Conservation (phyloP, 371 early-diverging fungal genomes). For the Mucor indicus region DNA sequence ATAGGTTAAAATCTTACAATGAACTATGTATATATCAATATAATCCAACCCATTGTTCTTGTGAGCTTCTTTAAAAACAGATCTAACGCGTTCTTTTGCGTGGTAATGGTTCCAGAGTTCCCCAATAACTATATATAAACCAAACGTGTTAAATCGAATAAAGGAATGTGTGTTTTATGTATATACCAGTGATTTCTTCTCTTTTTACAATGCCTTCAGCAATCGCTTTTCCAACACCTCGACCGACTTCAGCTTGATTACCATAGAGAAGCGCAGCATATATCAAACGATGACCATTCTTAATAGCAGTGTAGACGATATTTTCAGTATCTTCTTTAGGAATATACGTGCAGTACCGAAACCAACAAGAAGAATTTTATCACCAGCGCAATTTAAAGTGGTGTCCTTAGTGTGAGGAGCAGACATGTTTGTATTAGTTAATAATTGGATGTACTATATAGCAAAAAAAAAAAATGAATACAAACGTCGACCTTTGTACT, state of each 20-base stretch:
- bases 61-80: slow-evolving; percentile 41
- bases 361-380: slow-evolving; percentile 13
- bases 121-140: slow-evolving; percentile 68
- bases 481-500: too few species aligned
- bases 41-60: slow-evolving; percentile 57
- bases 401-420: slow-evolving; percentile 1
- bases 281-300: slow-evolving; percentile 38
- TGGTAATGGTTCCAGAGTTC: slow-evolving; percentile 67
- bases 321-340: slow-evolving; percentile 17
- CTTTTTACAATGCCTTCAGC: slow-evolving; percentile 38
- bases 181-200: slow-evolving; percentile 54
- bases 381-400: too few species aligned
- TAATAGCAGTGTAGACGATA: slow-evolving; percentile 46
- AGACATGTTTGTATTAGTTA: too few species aligned
- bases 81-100: slow-evolving; percentile 37
- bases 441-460: too few species aligned
- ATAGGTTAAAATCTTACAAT: slow-evolving; percentile 15
- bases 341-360: slow-evolving; percentile 32
- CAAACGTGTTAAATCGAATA: too few species aligned
- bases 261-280: slow-evolving; percentile 43
- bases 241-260: slow-evolving; percentile 68
- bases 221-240: slow-evolving; percentile 51
- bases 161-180: not conserved
- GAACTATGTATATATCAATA: slow-evolving; percentile 61
- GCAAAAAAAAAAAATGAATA: too few species aligned